Evolutionary conservation across 768 basidiomycete species (phyloP), one percentile per base, ranked within the genome.

Genomic region (Suillus hirtellus): DNA sequence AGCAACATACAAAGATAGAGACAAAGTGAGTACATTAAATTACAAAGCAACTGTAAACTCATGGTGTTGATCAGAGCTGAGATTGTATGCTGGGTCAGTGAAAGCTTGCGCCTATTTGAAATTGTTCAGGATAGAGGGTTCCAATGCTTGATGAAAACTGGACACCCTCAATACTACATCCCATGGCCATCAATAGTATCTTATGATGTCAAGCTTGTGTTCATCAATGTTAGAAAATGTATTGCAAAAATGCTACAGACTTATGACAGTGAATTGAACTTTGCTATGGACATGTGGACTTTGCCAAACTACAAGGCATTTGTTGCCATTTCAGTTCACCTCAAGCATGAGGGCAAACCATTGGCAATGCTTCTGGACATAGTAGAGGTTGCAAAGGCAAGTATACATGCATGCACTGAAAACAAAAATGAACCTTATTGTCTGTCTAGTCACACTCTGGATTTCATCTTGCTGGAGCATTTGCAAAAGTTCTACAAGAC

Each of bases 281-380:
- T 77, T 54, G 67, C 68, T 0, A 75, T 73, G 0, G 76, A 79
- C 63, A 68, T 69, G 0, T 79, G 76, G 77, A 76, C 74, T 0
- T 75, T 72, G 0, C 70, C 74, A 0, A 79, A 78, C 61, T 76
- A 77, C 27, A 61, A 65, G 0, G 72, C 73, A 1, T 76, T 71
- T 56, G 62, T 76, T 10, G 75, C 69, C 0, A 60, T 73, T 52
- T 70, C 70, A 0, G 72, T 76, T 0, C 73, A 75, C 42, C 65
- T 73, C 7, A 60, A 70, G 14, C 38, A 71, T 11, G 31, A 74
- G 1, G 73, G 76, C 0, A 3, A 64, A 4, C 67, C 66, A 0
- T 34, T 75, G 2, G 14, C 42, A 0, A 54, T 77, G 19, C 21
- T 73, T 4, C 40, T 40, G 4, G 14, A 40, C 11, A 40, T 40